These are phyloP conservation scores for Exophiala phaeomuriformis DNA, from an alignment of 2,329 filamentous ascomycete genomes.

Conservation along the genomic window DNA sequence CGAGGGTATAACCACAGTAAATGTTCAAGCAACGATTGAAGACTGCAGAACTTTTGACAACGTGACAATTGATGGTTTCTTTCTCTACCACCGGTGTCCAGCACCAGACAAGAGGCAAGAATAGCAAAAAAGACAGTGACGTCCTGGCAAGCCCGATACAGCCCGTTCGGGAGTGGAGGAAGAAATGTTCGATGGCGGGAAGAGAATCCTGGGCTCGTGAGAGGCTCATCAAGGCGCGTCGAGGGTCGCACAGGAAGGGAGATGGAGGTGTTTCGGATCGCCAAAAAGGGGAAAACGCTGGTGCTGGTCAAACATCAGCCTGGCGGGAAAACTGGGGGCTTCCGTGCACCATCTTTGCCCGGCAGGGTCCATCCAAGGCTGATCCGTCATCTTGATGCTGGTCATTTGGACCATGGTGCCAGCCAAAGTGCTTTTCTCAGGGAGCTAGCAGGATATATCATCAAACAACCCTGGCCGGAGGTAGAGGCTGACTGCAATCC, in stretches of 20 bases:
- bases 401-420: no score
- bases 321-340: constrained; percentile 1
- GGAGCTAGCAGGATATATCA: no score
- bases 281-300: constrained; percentile 16
- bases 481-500: no score
- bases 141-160: neutral
- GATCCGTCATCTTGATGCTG: neutral
- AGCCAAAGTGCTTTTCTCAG: no score
- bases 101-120: constrained; percentile 1
- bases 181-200: neutral
- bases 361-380: neutral
- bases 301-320: constrained; percentile 12
- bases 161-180: neutral
- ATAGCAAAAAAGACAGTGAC: constrained; percentile 1
- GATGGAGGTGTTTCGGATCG: constrained; percentile 21
- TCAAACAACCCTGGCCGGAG: no score
- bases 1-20: constrained; percentile 3
- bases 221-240: constrained; percentile 9
- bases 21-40: neutral
- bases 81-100: constrained; percentile 3
- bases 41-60: constrained; percentile 1
- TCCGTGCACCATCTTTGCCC: neutral
- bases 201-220: neutral
- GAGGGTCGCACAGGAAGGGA: constrained; percentile 17
- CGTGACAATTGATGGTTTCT: neutral